Evolutionary conservation across 257 asterid genomes (phyloP).

Genomic region (Penstemon barbatus): DNA sequence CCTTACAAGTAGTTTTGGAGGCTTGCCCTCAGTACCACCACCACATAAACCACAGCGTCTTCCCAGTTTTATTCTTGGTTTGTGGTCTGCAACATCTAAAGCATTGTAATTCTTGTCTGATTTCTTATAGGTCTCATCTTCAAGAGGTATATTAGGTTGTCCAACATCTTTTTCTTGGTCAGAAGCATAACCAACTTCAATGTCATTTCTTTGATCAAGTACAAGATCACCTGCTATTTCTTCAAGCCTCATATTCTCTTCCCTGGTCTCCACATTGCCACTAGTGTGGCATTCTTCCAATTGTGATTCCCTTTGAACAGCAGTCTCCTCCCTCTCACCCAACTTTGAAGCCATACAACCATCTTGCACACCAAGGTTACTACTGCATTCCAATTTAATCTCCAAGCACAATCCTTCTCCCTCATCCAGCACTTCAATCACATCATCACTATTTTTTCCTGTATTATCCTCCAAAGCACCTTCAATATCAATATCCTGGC

Average conservation of each 20-base stretch:
- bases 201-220: conserved; percentile 36
- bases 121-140: conserved; percentile 37
- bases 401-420: conserved; percentile 37
- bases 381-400: conserved; percentile 25
- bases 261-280: conserved; percentile 39
- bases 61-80: conserved; percentile 69
- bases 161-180: conserved; percentile 38
- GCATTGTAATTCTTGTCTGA: conserved; percentile 30
- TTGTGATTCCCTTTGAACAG: conserved; percentile 34
- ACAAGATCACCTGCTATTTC: conserved; percentile 31
- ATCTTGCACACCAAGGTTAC: conserved; percentile 41
- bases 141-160: conserved; percentile 41
- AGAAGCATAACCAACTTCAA: conserved; percentile 37
- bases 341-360: conserved; percentile 29
- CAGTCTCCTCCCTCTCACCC: conserved; percentile 37
- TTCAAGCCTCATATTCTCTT: conserved; percentile 36
- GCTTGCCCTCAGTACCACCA: conserved; percentile 89
- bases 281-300: conserved; percentile 41
- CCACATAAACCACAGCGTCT: conserved; percentile 96
- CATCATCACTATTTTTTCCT: conserved; percentile 35
- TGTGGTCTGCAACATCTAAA: conserved; percentile 39
- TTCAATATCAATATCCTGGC: conserved; percentile 40
- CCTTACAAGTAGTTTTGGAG: conserved; percentile 66
- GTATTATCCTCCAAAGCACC: conserved; percentile 43
- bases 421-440: conserved; percentile 39